These are phyloP conservation scores for Neopestalotiopsis clavispora DNA, from an alignment of 2,329 filamentous ascomycete species.

Conservation along the genomic window DNA sequence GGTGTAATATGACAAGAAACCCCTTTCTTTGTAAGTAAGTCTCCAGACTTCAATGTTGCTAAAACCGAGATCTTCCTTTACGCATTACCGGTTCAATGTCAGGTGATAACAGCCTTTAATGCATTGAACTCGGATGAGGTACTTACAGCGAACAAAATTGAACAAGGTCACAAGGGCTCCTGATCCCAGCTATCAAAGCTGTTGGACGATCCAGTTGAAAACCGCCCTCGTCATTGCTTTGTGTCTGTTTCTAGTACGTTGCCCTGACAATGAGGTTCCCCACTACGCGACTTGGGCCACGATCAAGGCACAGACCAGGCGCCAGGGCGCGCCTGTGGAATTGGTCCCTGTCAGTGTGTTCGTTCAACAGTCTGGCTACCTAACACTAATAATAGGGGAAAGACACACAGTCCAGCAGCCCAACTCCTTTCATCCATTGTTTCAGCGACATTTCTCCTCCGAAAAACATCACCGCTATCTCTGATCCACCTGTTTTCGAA, in stretches of 20 bases:
- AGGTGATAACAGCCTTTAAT: not conserved
- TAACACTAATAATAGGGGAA: conserved; percentile 15
- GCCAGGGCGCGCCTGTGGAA: conserved; percentile 14
- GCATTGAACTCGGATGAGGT: too few species aligned
- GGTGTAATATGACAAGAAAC: too few species aligned
- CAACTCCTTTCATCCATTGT: conserved; percentile 24
- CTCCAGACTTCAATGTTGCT: too few species aligned
- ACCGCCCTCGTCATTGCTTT: not conserved
- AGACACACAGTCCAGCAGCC: conserved; percentile 6
- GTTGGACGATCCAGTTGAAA: not conserved
- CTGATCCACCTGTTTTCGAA: conserved; percentile 18
- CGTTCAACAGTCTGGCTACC: conserved; percentile 8
- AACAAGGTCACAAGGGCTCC: too few species aligned
- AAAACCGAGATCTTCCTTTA: too few species aligned
- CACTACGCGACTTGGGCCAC: conserved; percentile 10
- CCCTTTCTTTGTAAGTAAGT: too few species aligned
- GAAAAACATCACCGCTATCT: conserved; percentile 32
- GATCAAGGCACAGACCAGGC: conserved; percentile 29
- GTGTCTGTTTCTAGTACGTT: conserved; percentile 22
- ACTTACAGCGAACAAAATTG: too few species aligned
- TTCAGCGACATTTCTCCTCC: conserved; percentile 28
- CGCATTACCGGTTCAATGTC: too few species aligned
- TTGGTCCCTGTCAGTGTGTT: conserved; percentile 1
- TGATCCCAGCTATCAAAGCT: too few species aligned
- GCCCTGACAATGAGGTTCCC: conserved; percentile 32